phyloP scores from a whole-genome alignment of 208 protist genomes.

The Wallacemonas collosoma region DNA sequence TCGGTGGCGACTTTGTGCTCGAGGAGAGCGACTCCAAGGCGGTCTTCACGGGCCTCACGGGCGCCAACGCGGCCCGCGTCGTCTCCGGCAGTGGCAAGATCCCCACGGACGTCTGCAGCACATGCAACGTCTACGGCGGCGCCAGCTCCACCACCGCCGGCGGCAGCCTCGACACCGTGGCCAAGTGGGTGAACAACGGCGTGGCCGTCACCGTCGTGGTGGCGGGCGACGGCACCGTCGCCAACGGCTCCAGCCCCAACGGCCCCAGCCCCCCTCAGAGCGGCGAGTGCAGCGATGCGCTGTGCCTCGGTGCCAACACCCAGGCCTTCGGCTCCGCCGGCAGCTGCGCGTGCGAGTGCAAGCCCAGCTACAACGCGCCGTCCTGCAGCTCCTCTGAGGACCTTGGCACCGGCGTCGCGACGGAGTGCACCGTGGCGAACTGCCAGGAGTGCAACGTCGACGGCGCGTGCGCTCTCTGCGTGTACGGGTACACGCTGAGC shows the following conservation, averaged over 20 bases:
- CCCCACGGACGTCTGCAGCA: not conserved
- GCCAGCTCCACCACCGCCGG: not conserved
- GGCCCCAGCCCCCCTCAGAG: not conserved
- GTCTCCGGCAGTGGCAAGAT: not conserved
- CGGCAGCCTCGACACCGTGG: not conserved
- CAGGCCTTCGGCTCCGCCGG: not conserved
- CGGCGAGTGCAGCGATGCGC: not conserved
- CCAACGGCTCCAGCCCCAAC: not conserved
- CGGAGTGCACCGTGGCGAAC: not conserved
- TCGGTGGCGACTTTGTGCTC: not conserved
- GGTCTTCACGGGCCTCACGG: constrained; percentile 2
- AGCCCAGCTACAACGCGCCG: constrained; percentile 1
- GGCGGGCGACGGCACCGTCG: not conserved
- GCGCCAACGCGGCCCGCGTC: not conserved
- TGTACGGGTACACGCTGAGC: too few species aligned
- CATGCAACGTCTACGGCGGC: not conserved
- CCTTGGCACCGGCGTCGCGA: not conserved
- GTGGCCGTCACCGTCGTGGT: constrained; percentile 1
- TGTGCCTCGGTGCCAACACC: not conserved
- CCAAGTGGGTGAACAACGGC: not conserved
- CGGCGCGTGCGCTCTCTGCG: not conserved
- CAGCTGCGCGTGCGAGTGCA: not conserved
- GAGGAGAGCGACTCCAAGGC: not conserved
- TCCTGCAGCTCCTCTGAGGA: not conserved
- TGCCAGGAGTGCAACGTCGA: not conserved